These are phyloP conservation scores for Astragalus glycyphyllos DNA, from an alignment of 306 rosid species.

Conservation along the genomic window DNA sequence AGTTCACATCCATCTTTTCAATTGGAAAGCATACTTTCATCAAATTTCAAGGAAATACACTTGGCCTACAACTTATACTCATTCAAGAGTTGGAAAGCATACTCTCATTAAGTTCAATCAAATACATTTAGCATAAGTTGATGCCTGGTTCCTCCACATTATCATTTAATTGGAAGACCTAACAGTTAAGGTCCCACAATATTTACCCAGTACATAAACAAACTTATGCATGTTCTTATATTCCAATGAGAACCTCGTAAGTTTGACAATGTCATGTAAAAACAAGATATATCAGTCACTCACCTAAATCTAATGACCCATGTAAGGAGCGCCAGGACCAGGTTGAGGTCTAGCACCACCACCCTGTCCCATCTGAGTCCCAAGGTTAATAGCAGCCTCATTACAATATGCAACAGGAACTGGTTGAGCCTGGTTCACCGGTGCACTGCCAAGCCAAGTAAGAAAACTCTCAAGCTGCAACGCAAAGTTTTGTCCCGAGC, in stretches of 20 bases:
- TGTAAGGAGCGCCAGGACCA: slow-evolving; percentile 72
- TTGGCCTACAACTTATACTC: background rate
- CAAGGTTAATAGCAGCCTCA: slow-evolving; percentile 62
- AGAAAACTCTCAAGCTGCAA: slow-evolving; percentile 66
- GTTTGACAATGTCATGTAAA: slow-evolving; percentile 7
- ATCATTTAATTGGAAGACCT: background rate
- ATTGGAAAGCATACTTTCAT: background rate
- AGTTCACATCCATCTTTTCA: background rate
- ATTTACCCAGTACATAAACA: background rate
- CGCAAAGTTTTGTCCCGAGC: slow-evolving; percentile 66
- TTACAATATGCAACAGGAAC: slow-evolving; percentile 60
- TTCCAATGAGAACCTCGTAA: background rate
- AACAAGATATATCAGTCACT: slow-evolving; percentile 17
- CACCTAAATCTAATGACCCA: slow-evolving; percentile 82
- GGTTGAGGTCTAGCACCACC: slow-evolving; percentile 71
- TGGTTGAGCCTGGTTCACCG: slow-evolving; percentile 54
- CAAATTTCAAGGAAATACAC: slow-evolving; percentile 1
- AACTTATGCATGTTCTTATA: background rate
- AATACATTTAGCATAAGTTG: background rate
- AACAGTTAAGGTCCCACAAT: background rate
- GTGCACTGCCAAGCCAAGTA: slow-evolving; percentile 65
- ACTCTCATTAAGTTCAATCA: too few relatives aligned
- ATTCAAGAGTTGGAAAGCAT: background rate
- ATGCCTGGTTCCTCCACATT: slow-evolving; percentile 20
- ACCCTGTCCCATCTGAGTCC: slow-evolving; percentile 72